Conservation (phyloP, 306 rosid genomes). For the Dryas octopetala region DNA sequence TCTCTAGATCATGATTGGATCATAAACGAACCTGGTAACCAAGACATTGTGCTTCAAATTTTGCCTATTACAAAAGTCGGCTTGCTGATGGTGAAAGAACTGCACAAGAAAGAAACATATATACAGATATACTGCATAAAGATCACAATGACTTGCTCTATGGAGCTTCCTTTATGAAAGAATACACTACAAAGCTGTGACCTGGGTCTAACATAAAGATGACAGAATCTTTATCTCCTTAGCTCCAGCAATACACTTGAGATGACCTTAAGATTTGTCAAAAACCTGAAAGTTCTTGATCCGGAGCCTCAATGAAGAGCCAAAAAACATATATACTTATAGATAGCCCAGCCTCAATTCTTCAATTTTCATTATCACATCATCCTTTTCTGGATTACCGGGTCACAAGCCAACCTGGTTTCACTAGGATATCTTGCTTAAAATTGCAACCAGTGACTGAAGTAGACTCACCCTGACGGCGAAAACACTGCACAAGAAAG, state of each 20-base stretch:
- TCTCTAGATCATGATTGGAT: background rate
- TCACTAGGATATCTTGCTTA: slow-evolving; percentile 66
- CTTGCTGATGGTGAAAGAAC: background rate
- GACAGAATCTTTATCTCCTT: background rate
- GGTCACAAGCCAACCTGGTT: slow-evolving; percentile 93
- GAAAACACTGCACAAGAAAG: slow-evolving; percentile 77
- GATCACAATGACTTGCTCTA: background rate
- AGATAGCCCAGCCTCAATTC: background rate
- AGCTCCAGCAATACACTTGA: background rate
- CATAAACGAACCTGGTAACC: background rate
- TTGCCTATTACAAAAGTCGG: background rate
- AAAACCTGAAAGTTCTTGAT: background rate
- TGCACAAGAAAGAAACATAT: background rate
- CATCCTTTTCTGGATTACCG: slow-evolving; percentile 40
- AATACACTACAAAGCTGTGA: background rate
- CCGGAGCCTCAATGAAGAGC: background rate
- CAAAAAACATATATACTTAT: background rate
- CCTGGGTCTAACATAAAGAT: background rate
- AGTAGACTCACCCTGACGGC: slow-evolving; percentile 90
- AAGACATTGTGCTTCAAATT: background rate
- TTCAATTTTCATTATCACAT: slow-evolving; percentile 3
- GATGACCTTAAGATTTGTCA: background rate
- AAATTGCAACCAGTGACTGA: slow-evolving; percentile 91
- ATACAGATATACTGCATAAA: background rate
- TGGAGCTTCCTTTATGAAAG: background rate